A percentile compares a stretch with the other conserved stretches of the same genome.
Conservation (phyloP, 106 monocot genomes). For the Acorus calamus region DNA sequence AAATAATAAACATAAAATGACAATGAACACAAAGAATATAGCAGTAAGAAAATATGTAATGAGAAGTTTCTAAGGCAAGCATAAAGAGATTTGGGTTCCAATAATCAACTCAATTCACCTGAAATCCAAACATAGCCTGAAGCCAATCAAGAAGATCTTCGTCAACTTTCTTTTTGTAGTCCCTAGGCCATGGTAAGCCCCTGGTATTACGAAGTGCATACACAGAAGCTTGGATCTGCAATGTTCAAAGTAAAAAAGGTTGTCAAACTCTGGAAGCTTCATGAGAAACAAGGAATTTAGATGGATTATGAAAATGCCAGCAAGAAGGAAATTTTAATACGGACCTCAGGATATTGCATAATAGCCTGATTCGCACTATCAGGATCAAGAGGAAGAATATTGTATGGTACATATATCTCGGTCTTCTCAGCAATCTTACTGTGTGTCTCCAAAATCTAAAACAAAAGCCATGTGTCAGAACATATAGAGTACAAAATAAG, state of each 20-base stretch:
- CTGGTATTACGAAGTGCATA: slow-evolving; percentile 70
- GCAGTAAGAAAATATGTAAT: background rate
- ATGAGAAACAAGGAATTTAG: background rate
- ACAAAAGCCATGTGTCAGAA: background rate
- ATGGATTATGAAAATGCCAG: background rate
- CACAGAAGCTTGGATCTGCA: slow-evolving; percentile 89
- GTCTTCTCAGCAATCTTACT: slow-evolving; percentile 78
- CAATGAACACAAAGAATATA: slow-evolving; percentile 1
- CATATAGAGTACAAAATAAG: background rate
- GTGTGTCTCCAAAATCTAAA: slow-evolving; percentile 73
- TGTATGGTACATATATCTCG: slow-evolving; percentile 76
- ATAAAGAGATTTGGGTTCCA: too few relatives aligned
- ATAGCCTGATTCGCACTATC: slow-evolving; percentile 68
- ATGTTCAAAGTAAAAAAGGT: background rate
- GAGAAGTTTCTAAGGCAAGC: too few relatives aligned
- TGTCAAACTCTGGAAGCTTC: background rate
- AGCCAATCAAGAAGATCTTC: slow-evolving; percentile 88
- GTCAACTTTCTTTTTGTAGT: slow-evolving; percentile 44
- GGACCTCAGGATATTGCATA: slow-evolving; percentile 89
- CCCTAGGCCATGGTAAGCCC: slow-evolving; percentile 84
- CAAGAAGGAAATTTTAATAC: background rate
- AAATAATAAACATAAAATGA: slow-evolving; percentile 8
- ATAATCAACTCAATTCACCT: slow-evolving; percentile 27
- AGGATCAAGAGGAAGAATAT: slow-evolving; percentile 83
- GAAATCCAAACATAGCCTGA: slow-evolving; percentile 81